phyloP scores from a whole-genome alignment of 208 protist species.

The Leishmania gerbilli region DNA sequence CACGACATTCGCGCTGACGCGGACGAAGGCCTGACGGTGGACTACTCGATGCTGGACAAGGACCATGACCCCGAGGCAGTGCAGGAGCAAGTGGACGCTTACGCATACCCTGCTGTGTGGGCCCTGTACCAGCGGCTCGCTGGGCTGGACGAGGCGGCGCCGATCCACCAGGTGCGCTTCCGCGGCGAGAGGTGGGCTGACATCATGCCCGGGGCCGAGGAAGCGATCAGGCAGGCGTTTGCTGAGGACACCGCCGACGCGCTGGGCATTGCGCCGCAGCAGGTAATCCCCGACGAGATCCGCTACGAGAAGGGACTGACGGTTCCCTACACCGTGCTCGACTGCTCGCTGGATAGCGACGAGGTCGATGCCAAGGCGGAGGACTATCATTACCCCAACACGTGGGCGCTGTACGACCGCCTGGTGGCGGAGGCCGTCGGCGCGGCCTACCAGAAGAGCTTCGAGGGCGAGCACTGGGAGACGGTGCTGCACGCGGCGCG shows the following conservation, averaged over 20 bases:
- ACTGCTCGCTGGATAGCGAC: slow-evolving; percentile 31
- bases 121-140: slow-evolving; percentile 50
- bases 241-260: slow-evolving; percentile 43
- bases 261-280: slow-evolving; percentile 31
- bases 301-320: slow-evolving; percentile 52
- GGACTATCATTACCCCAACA: slow-evolving; percentile 55
- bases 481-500: slow-evolving; percentile 35
- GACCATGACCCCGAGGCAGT: slow-evolving; percentile 31
- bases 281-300: slow-evolving; percentile 39
- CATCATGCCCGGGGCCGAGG: slow-evolving; percentile 32
- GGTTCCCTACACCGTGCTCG: slow-evolving; percentile 42
- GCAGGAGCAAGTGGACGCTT: slow-evolving; percentile 45
- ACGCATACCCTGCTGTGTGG: slow-evolving; percentile 61
- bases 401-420: slow-evolving; percentile 52
- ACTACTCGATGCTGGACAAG: slow-evolving; percentile 44
- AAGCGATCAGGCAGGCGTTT: slow-evolving; percentile 38
- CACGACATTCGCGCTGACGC: slow-evolving; percentile 38
- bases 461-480: slow-evolving; percentile 59
- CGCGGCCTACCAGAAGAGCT: slow-evolving; percentile 45
- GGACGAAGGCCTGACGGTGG: slow-evolving; percentile 50
- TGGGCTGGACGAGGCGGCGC: slow-evolving; percentile 27
- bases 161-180: slow-evolving; percentile 49
- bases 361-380: slow-evolving; percentile 46
- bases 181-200: slow-evolving; percentile 46
- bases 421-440: slow-evolving; percentile 40